Evolutionary conservation across 2,329 filamentous ascomycete species (phyloP).

Genomic region (Didymella lethalis): DNA sequence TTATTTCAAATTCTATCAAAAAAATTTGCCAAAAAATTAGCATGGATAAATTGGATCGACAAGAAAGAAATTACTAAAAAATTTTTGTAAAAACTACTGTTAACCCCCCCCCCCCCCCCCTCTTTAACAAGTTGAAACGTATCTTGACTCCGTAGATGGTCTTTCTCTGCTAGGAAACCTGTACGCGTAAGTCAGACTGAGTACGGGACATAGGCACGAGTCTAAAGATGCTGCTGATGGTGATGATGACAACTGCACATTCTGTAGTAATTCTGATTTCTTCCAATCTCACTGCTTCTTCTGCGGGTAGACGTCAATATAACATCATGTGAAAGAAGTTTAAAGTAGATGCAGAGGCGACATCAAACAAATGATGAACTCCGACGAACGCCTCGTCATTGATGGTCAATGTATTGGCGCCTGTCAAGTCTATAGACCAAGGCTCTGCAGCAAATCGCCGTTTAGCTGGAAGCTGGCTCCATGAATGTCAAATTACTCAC

Average conservation of each 20-base stretch:
- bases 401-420: neutral
- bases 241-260: neutral
- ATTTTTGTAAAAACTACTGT: too few relatives aligned
- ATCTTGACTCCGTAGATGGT: neutral
- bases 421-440: neutral
- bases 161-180: neutral
- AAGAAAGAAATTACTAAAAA: too few relatives aligned
- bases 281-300: neutral
- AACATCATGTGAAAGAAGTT: neutral
- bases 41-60: too few relatives aligned
- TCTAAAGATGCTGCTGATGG: neutral
- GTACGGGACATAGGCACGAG: neutral
- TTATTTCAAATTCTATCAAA: too few relatives aligned
- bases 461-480: neutral
- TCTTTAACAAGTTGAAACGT: neutral
- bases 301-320: neutral
- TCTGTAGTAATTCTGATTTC: neutral
- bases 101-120: too few relatives aligned
- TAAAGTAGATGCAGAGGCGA: neutral
- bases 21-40: too few relatives aligned
- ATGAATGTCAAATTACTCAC: neutral
- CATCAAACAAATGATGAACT: neutral
- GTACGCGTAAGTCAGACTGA: neutral
- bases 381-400: neutral
- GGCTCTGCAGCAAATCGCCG: neutral